Evolutionary conservation across 2,329 filamentous ascomycete genomes (phyloP), one percentile per base, ranked within the genome.

Genomic region (Fusarium equiseti): DNA sequence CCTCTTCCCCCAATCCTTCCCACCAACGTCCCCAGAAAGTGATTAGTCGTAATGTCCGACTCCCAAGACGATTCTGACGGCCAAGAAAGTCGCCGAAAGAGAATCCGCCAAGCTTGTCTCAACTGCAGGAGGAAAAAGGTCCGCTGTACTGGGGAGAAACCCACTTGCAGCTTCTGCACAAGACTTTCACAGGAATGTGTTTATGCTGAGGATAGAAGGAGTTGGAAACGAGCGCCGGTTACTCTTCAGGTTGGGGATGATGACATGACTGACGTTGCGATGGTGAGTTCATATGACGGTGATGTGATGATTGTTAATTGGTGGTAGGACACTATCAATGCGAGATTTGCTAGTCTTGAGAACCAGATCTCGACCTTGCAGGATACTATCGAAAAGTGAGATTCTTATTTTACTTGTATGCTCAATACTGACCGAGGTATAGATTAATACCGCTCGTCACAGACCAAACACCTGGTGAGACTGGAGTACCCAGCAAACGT

Each of bases 101-200:
- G 62, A 35, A 65, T 65, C 0, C 62, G 60, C 31, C 60, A 65
- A 65, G 62, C 62, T 3, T 65, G 62, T 18, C 62, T 65, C 26
- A 65, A 65, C 7, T 65, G 62, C 20, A 66, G 63, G 24, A 49
- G 51, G 26, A 66, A 66, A 35, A 66, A 66, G 6, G 62, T 66
- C 13, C 49, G 63, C 3, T 66, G 63, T 13, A 62, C 55, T 5
- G 63, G 63, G 2, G 63, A 66, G 16, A 66, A 66, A 13, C 63
- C 63, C 2, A 44, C 49, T n/a, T 66, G 62, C 10, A 52, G 46
- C 16, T 66, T 66, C n/a, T 66, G 63, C n/a, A 49, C 9, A 5
- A 49, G 63, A 5, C 44, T 66, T 16, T 51, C 46, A 2, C 63
- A 66, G 15, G 29, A 20, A 12, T 66, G 63, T 20, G 24, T 62